Base-by-base conservation (phyloP, 2,329 filamentous ascomycete species). In the Akanthomyces lecanii region DNA sequence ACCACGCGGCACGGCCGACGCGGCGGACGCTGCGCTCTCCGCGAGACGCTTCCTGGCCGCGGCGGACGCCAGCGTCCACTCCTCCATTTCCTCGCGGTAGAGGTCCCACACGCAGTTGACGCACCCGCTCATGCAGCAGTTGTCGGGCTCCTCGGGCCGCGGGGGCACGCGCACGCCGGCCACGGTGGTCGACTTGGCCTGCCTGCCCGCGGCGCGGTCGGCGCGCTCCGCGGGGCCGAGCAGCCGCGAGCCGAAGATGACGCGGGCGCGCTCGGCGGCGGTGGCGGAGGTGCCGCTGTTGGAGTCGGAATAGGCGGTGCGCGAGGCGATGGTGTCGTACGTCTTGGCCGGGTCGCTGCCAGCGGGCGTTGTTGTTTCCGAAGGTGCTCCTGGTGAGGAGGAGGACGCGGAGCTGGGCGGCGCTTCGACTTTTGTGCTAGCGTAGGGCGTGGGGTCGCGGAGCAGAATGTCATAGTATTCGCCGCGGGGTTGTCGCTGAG, bases 51-150 rank as follows among this genome's bases (percentile, higher is more conserved):
- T 72, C 69, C 87, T 83, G 1, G 91, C 92, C 71, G 89, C 83
- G 4, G 80, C 78, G 42, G 83, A 85, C 64, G 86, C 83, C 16
- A 80, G 78, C 4, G 88, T 89, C 91, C 92, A 98, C 63, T 91
- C 90, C 74, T 98, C 93, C 76, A 98, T 82, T 59, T 98, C 95
- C 68, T 99, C 94, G 10, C 93, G 84, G 75, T 88, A 98, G 60
- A 86, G 81, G 70, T 97, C 93, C 93, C 93, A 98, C 3, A 98
- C 95, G 75, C 95, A 99, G 74, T 98, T 93, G 55, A 97, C 94
- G 73, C 95, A 99, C 3, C 95, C 95, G 71, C 91, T 95, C 95
- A 99, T 99, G 77, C 95, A 99, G 82, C 95, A 99, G 73, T 99
- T 97, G 71, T 98, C 95, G 4, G 95, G 95, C 76, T 99, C 94